These are phyloP conservation scores for Penicillium sp. DNA, from an alignment of 2,329 filamentous ascomycete genomes.

Conservation along the genomic window DNA sequence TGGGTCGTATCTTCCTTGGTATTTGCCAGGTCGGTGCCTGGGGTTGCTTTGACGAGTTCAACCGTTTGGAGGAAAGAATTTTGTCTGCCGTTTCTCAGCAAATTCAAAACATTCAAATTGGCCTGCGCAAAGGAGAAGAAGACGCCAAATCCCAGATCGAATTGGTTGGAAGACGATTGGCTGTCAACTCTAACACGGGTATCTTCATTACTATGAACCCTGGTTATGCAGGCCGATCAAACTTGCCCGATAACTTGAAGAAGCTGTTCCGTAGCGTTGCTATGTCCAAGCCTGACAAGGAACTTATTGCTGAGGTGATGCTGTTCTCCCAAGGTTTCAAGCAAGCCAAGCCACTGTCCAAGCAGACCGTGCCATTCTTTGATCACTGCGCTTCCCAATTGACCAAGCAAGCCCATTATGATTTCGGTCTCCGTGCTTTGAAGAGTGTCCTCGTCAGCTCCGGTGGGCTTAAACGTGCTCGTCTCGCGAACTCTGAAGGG, in stretches of 20 bases:
- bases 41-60: conserved; percentile 99
- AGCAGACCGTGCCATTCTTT: conserved; percentile 97
- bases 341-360: conserved; percentile 88
- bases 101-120: conserved; percentile 98
- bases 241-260: conserved; percentile 97
- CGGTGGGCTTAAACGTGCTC: conserved; percentile 82
- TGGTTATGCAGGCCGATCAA: conserved; percentile 96
- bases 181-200: conserved; percentile 88
- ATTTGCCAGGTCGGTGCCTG: conserved; percentile 98
- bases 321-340: conserved; percentile 99
- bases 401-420: conserved; percentile 97
- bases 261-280: conserved; percentile 98
- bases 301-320: conserved; percentile 99
- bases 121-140: conserved; percentile 78
- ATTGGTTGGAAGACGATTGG: conserved; percentile 84
- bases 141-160: conserved; percentile 90
- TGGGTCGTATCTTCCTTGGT: conserved; percentile 98
- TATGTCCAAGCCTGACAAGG: conserved; percentile 99
- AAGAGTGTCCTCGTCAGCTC: conserved; percentile 99
- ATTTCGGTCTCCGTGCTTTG: conserved; percentile 94
- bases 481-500: conserved; percentile 62
- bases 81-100: conserved; percentile 97
- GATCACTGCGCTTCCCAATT: conserved; percentile 79
- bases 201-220: conserved; percentile 99
- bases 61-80: conserved; percentile 96